Conservation (phyloP, 495 filamentous ascomycete species). For the Annulohypoxylon moriforme region DNA sequence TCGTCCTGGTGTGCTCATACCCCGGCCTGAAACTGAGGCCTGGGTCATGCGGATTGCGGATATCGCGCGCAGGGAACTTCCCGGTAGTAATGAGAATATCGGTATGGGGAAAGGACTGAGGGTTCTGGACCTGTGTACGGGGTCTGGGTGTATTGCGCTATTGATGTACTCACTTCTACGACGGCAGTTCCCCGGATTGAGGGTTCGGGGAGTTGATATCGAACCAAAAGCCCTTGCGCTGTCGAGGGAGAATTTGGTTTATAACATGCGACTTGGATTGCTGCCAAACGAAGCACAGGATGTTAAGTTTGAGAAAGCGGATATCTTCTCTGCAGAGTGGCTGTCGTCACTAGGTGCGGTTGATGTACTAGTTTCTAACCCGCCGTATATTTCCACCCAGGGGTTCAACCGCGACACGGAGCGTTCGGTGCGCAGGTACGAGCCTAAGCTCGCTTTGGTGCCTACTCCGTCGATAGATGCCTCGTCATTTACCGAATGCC, state of each 20-base stretch:
- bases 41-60: constrained; percentile 68
- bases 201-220: constrained; percentile 68
- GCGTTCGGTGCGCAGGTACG: constrained; percentile 80
- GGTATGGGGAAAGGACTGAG: constrained; percentile 52
- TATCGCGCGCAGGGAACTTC: constrained; percentile 52
- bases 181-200: constrained; percentile 29
- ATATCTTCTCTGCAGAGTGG: constrained; percentile 63
- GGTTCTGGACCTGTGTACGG: constrained; percentile 88
- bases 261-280: constrained; percentile 56
- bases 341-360: constrained; percentile 43
- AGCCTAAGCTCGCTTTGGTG: constrained; percentile 83
- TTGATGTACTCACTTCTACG: constrained; percentile 70
- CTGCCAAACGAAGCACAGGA: neutral
- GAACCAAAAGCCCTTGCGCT: constrained; percentile 69
- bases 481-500: neutral
- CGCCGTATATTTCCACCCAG: constrained; percentile 82
- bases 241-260: constrained; percentile 67
- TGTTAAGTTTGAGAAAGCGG: constrained; percentile 63
- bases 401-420: constrained; percentile 68
- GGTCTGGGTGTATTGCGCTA: constrained; percentile 90
- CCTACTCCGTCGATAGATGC: constrained; percentile 46
- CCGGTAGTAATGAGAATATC: no score
- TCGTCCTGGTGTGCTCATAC: constrained; percentile 81
- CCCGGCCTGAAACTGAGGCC: constrained; percentile 82
- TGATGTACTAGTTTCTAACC: constrained; percentile 88